Percentiles rank a stretch among this genome's conserved stretches.
phyloP scores from a whole-genome alignment of 1,139 yeast genomes.

The Taiozyma sp. region DNA sequence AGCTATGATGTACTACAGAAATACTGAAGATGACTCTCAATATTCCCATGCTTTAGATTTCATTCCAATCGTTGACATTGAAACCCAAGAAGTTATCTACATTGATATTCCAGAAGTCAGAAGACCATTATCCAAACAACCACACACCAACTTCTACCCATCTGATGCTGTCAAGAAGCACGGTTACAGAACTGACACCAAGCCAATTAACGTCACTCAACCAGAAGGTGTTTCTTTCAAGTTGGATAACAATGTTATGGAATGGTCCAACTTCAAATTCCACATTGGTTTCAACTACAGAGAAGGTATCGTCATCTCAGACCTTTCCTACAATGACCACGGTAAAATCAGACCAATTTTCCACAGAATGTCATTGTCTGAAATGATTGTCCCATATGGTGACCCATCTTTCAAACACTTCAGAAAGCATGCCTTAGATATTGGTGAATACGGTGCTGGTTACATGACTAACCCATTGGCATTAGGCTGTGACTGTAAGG shows the following conservation, averaged over 20 bases:
- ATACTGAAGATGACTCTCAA: slow-evolving; percentile 76
- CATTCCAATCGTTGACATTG: slow-evolving; percentile 79
- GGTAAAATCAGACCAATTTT: slow-evolving; percentile 67
- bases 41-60: slow-evolving; percentile 82
- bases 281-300: slow-evolving; percentile 83
- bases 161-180: slow-evolving; percentile 54
- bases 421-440: slow-evolving; percentile 81
- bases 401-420: slow-evolving; percentile 77
- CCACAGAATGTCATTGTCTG: slow-evolving; percentile 74
- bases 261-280: slow-evolving; percentile 73
- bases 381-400: slow-evolving; percentile 86
- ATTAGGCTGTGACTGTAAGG: slow-evolving; percentile 82
- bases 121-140: slow-evolving; percentile 63
- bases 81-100: slow-evolving; percentile 59
- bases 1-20: slow-evolving; percentile 74
- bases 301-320: slow-evolving; percentile 79
- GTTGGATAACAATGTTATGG: slow-evolving; percentile 63
- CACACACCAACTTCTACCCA: slow-evolving; percentile 68
- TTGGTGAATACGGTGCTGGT: slow-evolving; percentile 88
- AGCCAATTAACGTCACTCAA: slow-evolving; percentile 66
- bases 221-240: slow-evolving; percentile 80
- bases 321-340: slow-evolving; percentile 68
- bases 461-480: slow-evolving; percentile 76
- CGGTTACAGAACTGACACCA: slow-evolving; percentile 58
- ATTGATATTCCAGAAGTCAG: slow-evolving; percentile 75